Evolutionary conservation across 2,329 filamentous ascomycete species (phyloP).

Genomic region (Aspergillus texensis): DNA sequence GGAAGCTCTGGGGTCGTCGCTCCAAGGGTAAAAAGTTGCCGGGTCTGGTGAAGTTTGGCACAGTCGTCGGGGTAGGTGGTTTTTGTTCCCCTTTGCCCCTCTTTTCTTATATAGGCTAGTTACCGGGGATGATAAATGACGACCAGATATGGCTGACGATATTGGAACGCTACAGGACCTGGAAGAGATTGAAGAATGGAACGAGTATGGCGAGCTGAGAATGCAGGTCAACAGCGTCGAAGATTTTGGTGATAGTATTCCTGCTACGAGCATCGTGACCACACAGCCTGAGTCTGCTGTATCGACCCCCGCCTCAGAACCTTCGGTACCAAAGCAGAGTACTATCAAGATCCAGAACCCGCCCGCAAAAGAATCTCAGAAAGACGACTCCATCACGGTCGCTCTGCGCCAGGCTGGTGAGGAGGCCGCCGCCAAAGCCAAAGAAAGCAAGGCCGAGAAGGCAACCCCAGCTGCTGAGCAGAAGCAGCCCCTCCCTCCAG

Average conservation of each 20-base stretch:
- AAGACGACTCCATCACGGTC: conserved; percentile 41
- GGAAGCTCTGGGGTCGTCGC: conserved; percentile 84
- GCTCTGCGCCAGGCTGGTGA: conserved; percentile 49
- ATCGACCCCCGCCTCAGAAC: conserved; percentile 26
- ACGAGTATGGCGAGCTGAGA: conserved; percentile 94
- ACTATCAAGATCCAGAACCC: conserved; percentile 47
- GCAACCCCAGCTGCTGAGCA: conserved; percentile 12
- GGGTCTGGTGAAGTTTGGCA: conserved; percentile 81
- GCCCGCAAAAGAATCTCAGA: conserved; percentile 38
- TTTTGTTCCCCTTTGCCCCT: background rate
- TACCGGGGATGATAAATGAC: background rate
- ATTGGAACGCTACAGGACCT: conserved; percentile 66
- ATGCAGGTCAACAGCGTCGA: conserved; percentile 66
- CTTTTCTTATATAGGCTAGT: background rate
- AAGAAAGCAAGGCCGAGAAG: conserved; percentile 28
- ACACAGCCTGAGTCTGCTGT: conserved; percentile 28
- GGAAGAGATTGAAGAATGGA: conserved; percentile 96
- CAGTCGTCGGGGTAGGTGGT: conserved; percentile 76
- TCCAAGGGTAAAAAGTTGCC: conserved; percentile 87
- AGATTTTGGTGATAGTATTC: conserved; percentile 35
- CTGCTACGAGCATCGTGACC: conserved; percentile 30
- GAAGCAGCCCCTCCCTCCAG: conserved; percentile 19
- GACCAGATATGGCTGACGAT: conserved; percentile 12
- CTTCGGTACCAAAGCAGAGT: conserved; percentile 31
- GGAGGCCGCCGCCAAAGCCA: conserved; percentile 42